Conservation (phyloP, 2,329 filamentous ascomycete genomes). For the Ophiostoma novo-ulmi region DNA sequence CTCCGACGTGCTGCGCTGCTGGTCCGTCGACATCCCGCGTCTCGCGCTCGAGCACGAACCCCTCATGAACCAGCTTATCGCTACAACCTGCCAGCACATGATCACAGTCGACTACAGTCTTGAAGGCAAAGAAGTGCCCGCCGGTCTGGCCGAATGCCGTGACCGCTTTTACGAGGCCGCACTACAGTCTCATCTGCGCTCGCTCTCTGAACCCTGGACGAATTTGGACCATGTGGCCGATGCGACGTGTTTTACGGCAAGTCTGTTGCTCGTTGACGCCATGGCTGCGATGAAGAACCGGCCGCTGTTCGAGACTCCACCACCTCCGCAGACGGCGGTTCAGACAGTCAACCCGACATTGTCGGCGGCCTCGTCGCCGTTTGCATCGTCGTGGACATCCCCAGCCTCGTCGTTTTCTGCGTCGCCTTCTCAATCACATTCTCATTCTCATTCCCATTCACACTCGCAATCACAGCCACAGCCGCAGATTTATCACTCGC, state of each 20-base stretch:
- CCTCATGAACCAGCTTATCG: slow-evolving; percentile 29
- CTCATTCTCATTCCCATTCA: not conserved
- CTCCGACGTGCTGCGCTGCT: slow-evolving; percentile 25
- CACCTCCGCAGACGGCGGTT: not conserved
- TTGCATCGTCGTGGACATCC: slow-evolving; percentile 7
- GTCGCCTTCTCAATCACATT: not conserved
- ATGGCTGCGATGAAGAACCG: not conserved
- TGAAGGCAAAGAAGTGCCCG: slow-evolving; percentile 16
- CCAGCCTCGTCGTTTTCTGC: not conserved
- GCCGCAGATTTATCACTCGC: not conserved
- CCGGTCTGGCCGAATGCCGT: not conserved
- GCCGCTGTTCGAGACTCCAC: not conserved
- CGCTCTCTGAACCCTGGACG: not conserved
- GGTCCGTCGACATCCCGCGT: slow-evolving; percentile 27
- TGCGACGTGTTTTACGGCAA: not conserved
- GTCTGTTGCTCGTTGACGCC: not conserved
- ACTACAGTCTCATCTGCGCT: not conserved
- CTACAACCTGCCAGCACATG: slow-evolving; percentile 28
- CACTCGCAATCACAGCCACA: not conserved
- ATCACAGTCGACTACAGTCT: slow-evolving; percentile 22
- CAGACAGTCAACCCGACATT: not conserved
- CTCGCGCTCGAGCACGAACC: slow-evolving; percentile 29
- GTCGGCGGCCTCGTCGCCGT: not conserved
- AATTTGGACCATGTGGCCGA: not conserved
- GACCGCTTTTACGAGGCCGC: slow-evolving; percentile 4